Percentiles rank a stretch among this genome's conserved stretches.
Evolutionary conservation across 192 early-diverging fungal genomes (phyloP).

Genomic region (Backusella westeae): DNA sequence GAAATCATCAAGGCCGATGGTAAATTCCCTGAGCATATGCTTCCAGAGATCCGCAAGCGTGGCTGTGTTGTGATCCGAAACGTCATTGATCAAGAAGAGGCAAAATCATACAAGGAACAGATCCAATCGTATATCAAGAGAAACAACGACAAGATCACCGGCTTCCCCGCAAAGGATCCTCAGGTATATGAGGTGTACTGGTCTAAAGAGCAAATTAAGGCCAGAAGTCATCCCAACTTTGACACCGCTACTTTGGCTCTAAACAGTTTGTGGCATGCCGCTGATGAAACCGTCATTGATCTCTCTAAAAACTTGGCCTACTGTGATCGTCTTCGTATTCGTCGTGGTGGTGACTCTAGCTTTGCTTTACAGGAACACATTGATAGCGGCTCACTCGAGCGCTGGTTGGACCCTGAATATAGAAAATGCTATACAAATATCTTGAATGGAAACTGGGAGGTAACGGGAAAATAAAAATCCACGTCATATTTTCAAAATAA

Average conservation of each 20-base stretch:
- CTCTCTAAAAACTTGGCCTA: slow-evolving; percentile 27
- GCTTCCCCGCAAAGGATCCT: slow-evolving; percentile 15
- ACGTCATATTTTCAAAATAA: neutral
- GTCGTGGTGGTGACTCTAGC: slow-evolving; percentile 19
- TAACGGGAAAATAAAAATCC: slow-evolving; percentile 1
- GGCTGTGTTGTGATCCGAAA: slow-evolving; percentile 29
- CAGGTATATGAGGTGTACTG: slow-evolving; percentile 34
- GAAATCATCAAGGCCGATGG: slow-evolving; percentile 22
- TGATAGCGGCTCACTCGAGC: slow-evolving; percentile 27
- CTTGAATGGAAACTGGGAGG: slow-evolving; percentile 30
- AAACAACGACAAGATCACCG: neutral
- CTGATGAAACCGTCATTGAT: slow-evolving; percentile 18
- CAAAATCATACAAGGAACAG: slow-evolving; percentile 24
- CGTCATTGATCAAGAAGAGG: slow-evolving; percentile 18
- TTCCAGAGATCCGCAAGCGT: slow-evolving; percentile 20
- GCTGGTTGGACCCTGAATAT: slow-evolving; percentile 38
- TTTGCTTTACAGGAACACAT: slow-evolving; percentile 30
- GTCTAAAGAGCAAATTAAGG: slow-evolving; percentile 18
- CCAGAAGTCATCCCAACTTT: slow-evolving; percentile 25
- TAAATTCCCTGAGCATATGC: slow-evolving; percentile 16
- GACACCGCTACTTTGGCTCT: slow-evolving; percentile 19
- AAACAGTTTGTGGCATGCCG: slow-evolving; percentile 27
- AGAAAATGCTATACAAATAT: slow-evolving; percentile 26
- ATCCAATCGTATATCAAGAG: slow-evolving; percentile 19
- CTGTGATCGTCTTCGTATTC: slow-evolving; percentile 31